These are phyloP conservation scores for Fraxinus floribunda DNA, from an alignment of 305 asterid genomes.

Conservation along the genomic window DNA sequence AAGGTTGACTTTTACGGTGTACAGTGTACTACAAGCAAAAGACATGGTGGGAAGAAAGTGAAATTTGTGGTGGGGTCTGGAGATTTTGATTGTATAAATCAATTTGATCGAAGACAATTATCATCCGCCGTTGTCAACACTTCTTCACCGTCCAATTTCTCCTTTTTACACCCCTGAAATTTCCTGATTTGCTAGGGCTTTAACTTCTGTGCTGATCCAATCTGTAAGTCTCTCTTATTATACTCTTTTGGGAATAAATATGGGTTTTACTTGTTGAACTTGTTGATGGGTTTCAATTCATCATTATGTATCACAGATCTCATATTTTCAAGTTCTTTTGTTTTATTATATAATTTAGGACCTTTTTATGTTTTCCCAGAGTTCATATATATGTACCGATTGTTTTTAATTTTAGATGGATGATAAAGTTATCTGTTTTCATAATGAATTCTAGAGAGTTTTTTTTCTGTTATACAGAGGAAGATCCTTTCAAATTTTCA, in stretches of 20 bases:
- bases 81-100: not conserved
- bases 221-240: not conserved
- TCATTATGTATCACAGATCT: not conserved
- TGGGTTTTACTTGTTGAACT: not conserved
- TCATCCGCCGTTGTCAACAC: not conserved
- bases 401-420: not conserved
- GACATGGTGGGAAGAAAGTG: not conserved
- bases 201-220: not conserved
- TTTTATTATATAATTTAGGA: not conserved
- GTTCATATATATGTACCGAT: not conserved
- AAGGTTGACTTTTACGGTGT: not conserved
- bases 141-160: not conserved
- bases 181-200: not conserved
- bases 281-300: not conserved
- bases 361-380: not conserved
- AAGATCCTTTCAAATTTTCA: not conserved
- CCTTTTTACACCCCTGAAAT: not conserved
- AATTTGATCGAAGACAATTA: not conserved
- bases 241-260: not conserved
- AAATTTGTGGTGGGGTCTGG: not conserved
- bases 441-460: not conserved
- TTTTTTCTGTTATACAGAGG: not conserved
- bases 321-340: not conserved
- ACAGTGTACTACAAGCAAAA: not conserved
- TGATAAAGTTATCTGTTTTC: not conserved